phyloP scores from a whole-genome alignment of 2,329 filamentous ascomycete species.

The Aspergillus sp. region DNA sequence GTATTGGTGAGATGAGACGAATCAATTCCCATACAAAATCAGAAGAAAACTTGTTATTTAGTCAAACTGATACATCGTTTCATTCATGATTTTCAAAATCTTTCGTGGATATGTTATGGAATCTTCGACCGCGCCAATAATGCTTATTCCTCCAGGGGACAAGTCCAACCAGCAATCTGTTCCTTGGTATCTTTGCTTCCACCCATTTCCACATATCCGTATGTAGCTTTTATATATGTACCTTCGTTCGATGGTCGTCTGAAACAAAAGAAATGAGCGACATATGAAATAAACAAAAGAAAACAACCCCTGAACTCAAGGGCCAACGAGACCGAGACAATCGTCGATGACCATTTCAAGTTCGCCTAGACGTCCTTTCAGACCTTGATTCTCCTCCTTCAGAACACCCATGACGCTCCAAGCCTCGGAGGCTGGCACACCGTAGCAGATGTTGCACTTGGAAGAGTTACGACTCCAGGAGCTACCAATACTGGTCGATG shows the following conservation, averaged over 20 bases:
- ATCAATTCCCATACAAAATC: neutral
- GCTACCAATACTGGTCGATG: slow-evolving; percentile 27
- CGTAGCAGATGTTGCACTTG: slow-evolving; percentile 39
- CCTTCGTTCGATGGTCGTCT: neutral
- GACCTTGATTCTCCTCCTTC: slow-evolving; percentile 50
- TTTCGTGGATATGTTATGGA: too few species aligned
- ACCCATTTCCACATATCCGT: neutral
- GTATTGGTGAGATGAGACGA: too few species aligned
- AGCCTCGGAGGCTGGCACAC: slow-evolving; percentile 40
- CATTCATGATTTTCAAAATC: too few species aligned
- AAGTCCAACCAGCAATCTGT: too few species aligned
- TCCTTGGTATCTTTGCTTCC: neutral
- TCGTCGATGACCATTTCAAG: slow-evolving; percentile 54
- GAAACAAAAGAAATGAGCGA: neutral
- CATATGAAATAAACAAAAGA: neutral
- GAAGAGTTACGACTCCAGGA: slow-evolving; percentile 25
- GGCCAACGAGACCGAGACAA: slow-evolving; percentile 50
- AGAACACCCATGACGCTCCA: slow-evolving; percentile 51
- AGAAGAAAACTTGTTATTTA: too few species aligned
- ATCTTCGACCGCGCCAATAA: too few species aligned
- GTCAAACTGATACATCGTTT: too few species aligned
- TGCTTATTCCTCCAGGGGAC: too few species aligned
- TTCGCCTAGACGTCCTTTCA: slow-evolving; percentile 50
- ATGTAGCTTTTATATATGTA: neutral
- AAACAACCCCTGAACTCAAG: slow-evolving; percentile 7